A percentile compares a stretch with the other conserved stretches of the same genome.
phyloP scores from a whole-genome alignment of 1,139 yeast genomes.

The Nakaseomyces delphensis region DNA sequence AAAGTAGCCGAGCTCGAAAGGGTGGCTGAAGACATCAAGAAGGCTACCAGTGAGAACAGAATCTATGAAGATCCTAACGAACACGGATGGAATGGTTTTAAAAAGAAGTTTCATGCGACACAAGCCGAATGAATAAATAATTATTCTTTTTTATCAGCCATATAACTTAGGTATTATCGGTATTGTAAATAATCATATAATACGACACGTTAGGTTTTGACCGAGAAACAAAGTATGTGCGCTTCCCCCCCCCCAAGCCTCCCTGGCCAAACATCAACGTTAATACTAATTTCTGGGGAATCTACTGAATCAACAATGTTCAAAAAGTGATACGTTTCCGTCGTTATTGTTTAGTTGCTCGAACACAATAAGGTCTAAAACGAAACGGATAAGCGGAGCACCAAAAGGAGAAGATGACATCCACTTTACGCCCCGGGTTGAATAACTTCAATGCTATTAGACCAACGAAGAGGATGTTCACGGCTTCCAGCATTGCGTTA shows the following conservation, averaged over 20 bases:
- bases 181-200: too few species aligned
- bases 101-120: slow-evolving; percentile 6
- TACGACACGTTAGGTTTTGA: too few species aligned
- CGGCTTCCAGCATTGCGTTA: slow-evolving; percentile 12
- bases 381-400: not conserved
- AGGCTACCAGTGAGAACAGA: slow-evolving; percentile 12
- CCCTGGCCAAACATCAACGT: too few species aligned
- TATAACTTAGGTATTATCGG: too few species aligned
- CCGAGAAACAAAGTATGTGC: too few species aligned
- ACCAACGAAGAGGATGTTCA: slow-evolving; percentile 9
- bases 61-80: slow-evolving; percentile 8
- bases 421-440: not conserved
- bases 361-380: too few species aligned
- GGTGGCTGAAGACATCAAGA: slow-evolving; percentile 9
- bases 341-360: too few species aligned
- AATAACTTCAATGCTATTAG: not conserved
- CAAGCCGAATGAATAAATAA: slow-evolving; percentile 3
- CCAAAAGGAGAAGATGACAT: not conserved
- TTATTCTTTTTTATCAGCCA: too few species aligned
- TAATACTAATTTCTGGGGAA: too few species aligned
- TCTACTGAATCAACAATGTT: too few species aligned
- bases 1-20: slow-evolving; percentile 27
- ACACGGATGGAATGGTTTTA: slow-evolving; percentile 3
- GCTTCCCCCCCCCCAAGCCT: too few species aligned
- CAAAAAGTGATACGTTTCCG: too few species aligned